Percentiles rank a stretch among this genome's conserved stretches.
These are phyloP conservation scores for Oryza glaberrima DNA, from an alignment of 176 grass and related monocot species.

Conservation along the genomic window DNA sequence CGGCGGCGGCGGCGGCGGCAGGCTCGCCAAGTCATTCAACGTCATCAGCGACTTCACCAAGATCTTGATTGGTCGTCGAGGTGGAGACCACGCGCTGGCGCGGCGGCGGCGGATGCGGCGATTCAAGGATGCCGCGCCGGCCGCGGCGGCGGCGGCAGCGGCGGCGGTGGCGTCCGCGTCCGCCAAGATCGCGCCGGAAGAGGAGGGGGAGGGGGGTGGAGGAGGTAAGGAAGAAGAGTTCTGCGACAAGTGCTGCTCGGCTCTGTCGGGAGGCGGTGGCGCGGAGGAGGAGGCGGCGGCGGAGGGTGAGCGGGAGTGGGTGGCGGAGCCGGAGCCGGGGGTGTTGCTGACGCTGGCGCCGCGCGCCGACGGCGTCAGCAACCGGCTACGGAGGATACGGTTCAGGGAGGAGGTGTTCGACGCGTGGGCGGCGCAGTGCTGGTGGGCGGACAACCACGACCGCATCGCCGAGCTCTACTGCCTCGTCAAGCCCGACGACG, in stretches of 20 bases:
- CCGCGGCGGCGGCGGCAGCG: background rate
- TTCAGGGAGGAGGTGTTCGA: constrained; percentile 72
- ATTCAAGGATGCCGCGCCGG: background rate
- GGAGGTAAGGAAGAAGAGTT: background rate
- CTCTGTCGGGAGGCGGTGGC: background rate
- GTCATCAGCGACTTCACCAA: constrained; percentile 35
- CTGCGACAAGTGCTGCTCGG: constrained; percentile 51
- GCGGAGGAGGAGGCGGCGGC: background rate
- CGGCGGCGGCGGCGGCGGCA: constrained; percentile 10
- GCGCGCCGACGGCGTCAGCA: constrained; percentile 50
- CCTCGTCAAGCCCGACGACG: constrained; percentile 45
- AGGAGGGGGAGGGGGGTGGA: background rate
- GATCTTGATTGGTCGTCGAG: constrained; percentile 13
- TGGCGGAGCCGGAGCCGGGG: constrained; percentile 65
- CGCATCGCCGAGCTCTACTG: constrained; percentile 65
- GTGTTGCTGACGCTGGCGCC: constrained; percentile 62
- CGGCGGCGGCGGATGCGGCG: background rate
- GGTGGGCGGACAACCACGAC: constrained; percentile 67
- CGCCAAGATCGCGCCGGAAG: constrained; percentile 47
- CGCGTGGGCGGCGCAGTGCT: constrained; percentile 50
- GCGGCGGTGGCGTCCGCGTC: constrained; percentile 6
- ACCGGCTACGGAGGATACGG: constrained; percentile 59
- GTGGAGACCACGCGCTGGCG: background rate
- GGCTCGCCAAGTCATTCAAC: constrained; percentile 37
- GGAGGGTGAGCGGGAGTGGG: constrained; percentile 49